These are phyloP conservation scores for Pestalotiopsis sp. DNA, from an alignment of 2,329 filamentous ascomycete species.

Conservation along the genomic window DNA sequence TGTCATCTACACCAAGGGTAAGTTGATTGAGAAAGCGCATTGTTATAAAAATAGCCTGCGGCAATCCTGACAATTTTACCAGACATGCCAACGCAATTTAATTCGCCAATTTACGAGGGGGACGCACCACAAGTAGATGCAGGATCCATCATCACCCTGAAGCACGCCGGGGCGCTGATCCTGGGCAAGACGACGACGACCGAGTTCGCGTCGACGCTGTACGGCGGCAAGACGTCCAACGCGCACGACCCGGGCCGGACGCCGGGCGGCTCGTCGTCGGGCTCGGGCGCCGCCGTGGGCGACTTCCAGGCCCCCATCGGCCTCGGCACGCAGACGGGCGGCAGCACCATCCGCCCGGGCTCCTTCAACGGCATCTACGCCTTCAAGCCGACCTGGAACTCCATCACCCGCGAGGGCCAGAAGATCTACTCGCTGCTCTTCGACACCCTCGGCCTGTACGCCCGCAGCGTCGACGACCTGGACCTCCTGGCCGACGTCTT, in stretches of 20 bases:
- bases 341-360: conserved; percentile 64
- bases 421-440: conserved; percentile 60
- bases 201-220: conserved; percentile 61
- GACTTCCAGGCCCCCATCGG: conserved; percentile 64
- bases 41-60: conserved; percentile 1
- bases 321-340: conserved; percentile 68
- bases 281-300: conserved; percentile 67
- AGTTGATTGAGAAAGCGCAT: not conserved
- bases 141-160: conserved; percentile 51
- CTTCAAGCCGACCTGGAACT: conserved; percentile 68
- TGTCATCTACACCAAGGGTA: conserved; percentile 54
- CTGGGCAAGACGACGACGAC: conserved; percentile 64
- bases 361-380: conserved; percentile 68
- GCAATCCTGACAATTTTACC: not conserved
- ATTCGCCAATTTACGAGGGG: conserved; percentile 55
- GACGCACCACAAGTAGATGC: conserved; percentile 53
- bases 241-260: conserved; percentile 67
- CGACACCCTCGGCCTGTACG: conserved; percentile 66
- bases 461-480: conserved; percentile 60
- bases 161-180: conserved; percentile 59
- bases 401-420: conserved; percentile 63
- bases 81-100: conserved; percentile 56
- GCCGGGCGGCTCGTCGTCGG: conserved; percentile 69
- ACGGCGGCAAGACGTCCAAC: conserved; percentile 59
- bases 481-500: conserved; percentile 58